These are phyloP conservation scores for Abelmoschus esculentus DNA, from an alignment of 345 rosid species.

Conservation along the genomic window DNA sequence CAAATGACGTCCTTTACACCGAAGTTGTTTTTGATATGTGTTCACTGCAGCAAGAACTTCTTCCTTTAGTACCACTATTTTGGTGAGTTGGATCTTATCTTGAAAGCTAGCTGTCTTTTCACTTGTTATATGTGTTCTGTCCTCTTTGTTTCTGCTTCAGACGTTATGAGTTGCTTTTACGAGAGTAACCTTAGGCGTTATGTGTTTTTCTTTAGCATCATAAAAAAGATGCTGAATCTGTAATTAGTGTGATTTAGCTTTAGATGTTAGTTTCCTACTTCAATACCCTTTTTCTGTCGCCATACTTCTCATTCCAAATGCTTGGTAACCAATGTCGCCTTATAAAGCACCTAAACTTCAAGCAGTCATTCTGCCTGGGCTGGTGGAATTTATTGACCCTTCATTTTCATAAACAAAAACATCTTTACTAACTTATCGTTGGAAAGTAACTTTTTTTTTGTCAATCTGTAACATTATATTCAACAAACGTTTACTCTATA, in stretches of 20 bases:
- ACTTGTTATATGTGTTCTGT: slow-evolving; percentile 4
- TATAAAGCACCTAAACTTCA: neutral
- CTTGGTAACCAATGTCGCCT: neutral
- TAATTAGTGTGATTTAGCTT: neutral
- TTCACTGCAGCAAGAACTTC: slow-evolving; percentile 76
- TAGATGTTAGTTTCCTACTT: neutral
- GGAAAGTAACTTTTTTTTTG: neutral
- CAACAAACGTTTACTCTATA: neutral
- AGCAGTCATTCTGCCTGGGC: neutral
- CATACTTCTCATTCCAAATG: neutral
- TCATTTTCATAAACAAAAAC: neutral
- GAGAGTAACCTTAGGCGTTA: neutral
- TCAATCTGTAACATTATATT: neutral
- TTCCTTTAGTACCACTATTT: slow-evolving; percentile 86
- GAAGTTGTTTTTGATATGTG: slow-evolving; percentile 89
- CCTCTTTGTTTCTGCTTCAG: neutral
- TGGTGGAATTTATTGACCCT: neutral
- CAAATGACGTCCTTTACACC: slow-evolving; percentile 85
- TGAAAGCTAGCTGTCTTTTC: slow-evolving; percentile 8
- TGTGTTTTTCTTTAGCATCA: neutral
- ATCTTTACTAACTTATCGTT: neutral
- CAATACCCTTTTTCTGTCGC: neutral
- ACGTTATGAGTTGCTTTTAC: neutral
- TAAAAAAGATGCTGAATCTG: neutral
- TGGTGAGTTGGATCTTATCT: slow-evolving; percentile 50